These are phyloP conservation scores for Fusarium humuli DNA, from an alignment of 2,329 filamentous ascomycete species.

Conservation along the genomic window DNA sequence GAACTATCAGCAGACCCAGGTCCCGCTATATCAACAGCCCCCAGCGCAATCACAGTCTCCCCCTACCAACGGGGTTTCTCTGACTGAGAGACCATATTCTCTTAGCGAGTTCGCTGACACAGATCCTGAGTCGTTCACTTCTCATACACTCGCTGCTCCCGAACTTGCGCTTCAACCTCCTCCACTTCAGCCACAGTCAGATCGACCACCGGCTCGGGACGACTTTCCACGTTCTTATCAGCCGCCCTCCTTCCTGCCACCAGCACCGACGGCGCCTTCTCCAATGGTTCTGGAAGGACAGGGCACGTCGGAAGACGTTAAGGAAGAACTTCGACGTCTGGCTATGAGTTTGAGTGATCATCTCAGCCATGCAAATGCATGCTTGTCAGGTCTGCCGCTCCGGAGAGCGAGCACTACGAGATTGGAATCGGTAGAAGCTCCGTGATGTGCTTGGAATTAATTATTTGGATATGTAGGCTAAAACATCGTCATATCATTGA, in stretches of 20 bases:
- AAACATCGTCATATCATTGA: background rate
- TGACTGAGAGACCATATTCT: conserved; percentile 52
- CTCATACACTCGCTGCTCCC: conserved; percentile 48
- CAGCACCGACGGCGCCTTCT: conserved; percentile 60
- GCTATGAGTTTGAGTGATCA: conserved; percentile 64
- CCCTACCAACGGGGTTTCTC: conserved; percentile 28
- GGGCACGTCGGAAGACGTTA: conserved; percentile 63
- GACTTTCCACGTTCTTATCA: conserved; percentile 28
- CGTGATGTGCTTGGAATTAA: conserved; percentile 14
- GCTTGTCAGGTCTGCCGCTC: conserved; percentile 56
- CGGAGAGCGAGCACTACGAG: conserved; percentile 51
- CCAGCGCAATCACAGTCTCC: conserved; percentile 15
- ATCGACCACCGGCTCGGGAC: conserved; percentile 34
- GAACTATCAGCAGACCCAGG: conserved; percentile 37
- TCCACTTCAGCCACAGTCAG: conserved; percentile 40
- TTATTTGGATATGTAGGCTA: background rate
- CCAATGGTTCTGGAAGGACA: conserved; percentile 66
- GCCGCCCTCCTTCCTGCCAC: conserved; percentile 44
- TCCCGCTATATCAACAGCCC: conserved; percentile 29
- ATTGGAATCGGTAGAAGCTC: conserved; percentile 42
- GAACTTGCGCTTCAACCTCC: conserved; percentile 38
- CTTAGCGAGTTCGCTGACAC: conserved; percentile 57
- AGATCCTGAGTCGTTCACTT: conserved; percentile 53
- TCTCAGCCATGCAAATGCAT: conserved; percentile 58
- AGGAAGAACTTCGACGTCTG: conserved; percentile 63